Conservation (phyloP, 805 yeast genomes). For the Cyberlindnera euphorbiae region DNA sequence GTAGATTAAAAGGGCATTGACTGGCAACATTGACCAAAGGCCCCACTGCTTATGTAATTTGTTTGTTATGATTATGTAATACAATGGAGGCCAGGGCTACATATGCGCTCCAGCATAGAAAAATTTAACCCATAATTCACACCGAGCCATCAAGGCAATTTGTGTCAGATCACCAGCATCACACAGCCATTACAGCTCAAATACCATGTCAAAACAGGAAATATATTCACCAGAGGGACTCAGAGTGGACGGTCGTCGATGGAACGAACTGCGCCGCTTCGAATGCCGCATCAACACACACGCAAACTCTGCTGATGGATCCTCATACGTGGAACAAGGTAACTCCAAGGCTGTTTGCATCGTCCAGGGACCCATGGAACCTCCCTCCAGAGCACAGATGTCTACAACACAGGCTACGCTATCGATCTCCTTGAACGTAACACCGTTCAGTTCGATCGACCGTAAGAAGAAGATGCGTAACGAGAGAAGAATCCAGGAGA, state of each 20-base stretch:
- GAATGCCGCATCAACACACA: conserved; percentile 83
- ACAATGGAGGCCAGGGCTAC: no score
- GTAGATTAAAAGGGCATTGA: no score
- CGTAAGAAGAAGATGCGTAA: conserved; percentile 63
- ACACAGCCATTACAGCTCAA: no score
- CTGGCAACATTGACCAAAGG: no score
- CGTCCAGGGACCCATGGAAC: conserved; percentile 90
- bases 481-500: conserved; percentile 67
- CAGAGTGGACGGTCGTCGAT: conserved; percentile 88
- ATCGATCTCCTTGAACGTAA: conserved; percentile 60
- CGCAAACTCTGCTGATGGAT: conserved; percentile 84
- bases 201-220: conserved; percentile 61
- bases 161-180: no score
- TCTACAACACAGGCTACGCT: conserved; percentile 51
- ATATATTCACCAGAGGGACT: conserved; percentile 94
- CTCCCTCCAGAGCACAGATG: conserved; percentile 48
- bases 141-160: no score
- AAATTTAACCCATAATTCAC: no score
- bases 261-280: conserved; percentile 87
- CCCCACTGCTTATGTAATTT: no score
- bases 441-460: conserved; percentile 77
- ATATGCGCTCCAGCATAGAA: no score
- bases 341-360: conserved; percentile 82
- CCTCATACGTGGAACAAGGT: conserved; percentile 89
- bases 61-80: no score